Base-by-base conservation (phyloP, 805 yeast species). In the Helenozyma rhizophorensis region DNA sequence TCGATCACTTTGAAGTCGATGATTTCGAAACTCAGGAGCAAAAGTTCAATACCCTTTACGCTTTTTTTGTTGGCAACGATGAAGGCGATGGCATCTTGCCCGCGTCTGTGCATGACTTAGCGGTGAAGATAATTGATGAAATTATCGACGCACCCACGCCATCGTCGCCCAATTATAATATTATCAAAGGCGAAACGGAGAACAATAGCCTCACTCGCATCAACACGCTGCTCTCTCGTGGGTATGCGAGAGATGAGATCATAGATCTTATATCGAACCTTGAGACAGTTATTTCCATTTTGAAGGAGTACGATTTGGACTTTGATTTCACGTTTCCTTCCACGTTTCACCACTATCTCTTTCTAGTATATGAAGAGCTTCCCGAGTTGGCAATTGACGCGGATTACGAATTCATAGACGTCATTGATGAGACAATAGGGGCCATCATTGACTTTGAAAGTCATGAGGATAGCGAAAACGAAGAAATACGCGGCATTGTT, bases 371-470 rank as follows among this genome's bases (percentile, higher is more conserved):
- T 32, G 50, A 43, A n/a, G 42, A 30, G 8, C 28, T 52, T 6
- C 51, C 58, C 6, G 47, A 50, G 2, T 12, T 35, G 12, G 45
- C 53, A 2, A 25, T 30, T 0, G 16, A 34, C 1, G 30, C 33
- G 2, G 66, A 62, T 37, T 40, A 39, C 18, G 31, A 34, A n/a
- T 60, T 45, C 36, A 40, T 62, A 8, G 43, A 40, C 13, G 29
- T 33, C 2, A 39, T 61, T 11, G 48, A 41, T 10, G 21, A 27
- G 4, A 37, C 47, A 11, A 45, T 60, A 2, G 47, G 50, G 18
- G 38, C 30, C 6, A 48, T 65, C 6, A 48, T 54, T 4, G 60
- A 61, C 15, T 61, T 48, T 32, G 64, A 57, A 34, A 53, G 54
- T 23, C 43, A 42, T 14, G 58, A 47, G 6, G 45, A 37, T 4